Base-by-base conservation (phyloP, 2,329 filamentous ascomycete genomes). In the Fusarium stilboides region DNA sequence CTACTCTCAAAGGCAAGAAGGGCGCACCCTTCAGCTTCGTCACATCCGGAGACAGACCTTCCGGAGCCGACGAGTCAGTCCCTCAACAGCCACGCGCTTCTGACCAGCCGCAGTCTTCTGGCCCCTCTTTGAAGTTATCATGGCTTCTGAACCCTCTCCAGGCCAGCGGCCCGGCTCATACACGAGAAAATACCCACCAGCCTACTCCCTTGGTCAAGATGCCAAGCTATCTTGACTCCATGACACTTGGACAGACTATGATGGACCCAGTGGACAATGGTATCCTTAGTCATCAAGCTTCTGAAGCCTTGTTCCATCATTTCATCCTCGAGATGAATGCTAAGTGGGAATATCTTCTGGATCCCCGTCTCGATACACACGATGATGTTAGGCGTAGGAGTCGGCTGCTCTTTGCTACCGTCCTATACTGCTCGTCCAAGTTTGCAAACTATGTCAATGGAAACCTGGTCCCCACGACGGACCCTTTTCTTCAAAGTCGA, bases 11-110 rank as follows among this genome's bases (percentile, higher is more conserved):
- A 20, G 58, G 63, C 3, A 67, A 64, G 39, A 55, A 59, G 39
- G 66, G 66, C 1, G 60, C 66, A 12, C 59, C 59, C 5, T 69
- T 69, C 22, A 69, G 66, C 34, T 66, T 69, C 34, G 51, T 66
- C 51, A 64, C 60, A 9, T 68, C 61, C 8, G 65, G 65, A 47
- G 65, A 68, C 19, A 44, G 40, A 5, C 50, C 37, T 14, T 4
- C 39, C 28, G n/a, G 31, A 5, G 28, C 26, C 15, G 39, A 57
- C 2, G 46, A 19, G 5, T 20, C 13, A 17, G 42, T 5, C 34
- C 53, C 8, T 19, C 37, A 51, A 5, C 52, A 57, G 45, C 52
- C 37, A 22, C 20, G 14, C 6, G 22, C 40, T 24, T 50, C n/a
- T 28, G 53, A 58, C 19, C 49, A 54, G 17, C 7, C 34, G 8